Base-by-base conservation (phyloP, 148 eudicot species). In the Rheum nobile region DNA sequence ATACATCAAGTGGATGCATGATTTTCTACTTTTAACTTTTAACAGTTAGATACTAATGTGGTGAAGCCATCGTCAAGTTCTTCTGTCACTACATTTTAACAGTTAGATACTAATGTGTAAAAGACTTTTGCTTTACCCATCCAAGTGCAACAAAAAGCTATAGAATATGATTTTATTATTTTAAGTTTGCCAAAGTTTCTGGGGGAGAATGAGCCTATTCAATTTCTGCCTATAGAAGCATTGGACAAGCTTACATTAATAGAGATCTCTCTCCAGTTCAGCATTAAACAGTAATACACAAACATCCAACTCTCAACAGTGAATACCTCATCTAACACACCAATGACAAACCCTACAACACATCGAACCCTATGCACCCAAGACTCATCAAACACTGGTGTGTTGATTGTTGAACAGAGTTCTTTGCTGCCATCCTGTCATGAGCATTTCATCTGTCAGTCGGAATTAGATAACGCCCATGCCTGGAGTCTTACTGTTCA, bases 371-470 rank as follows among this genome's bases (percentile, higher is more conserved):
- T 57, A 57, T 22, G 16, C 67, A 57, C 17, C 67, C 22, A 65
- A 32, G 32, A 65, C 70, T 32, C 41, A 65, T 34, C 39, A 65
- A 65, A 34, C 70, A 65, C 39, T 31, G 70, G 11, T 34, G 70
- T 65, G 14, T 17, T 65, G 41, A 34, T 65, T 32, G 70, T 65
- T 32, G 70, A 17, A 34, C 70, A 65, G 32, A 32, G 39, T 19
- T 31, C 41, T 31, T 32, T 34, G 70, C 39, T 19, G 70, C 39
- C 41, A 32, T 17, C 41, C 9, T 1, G 22, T 6, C 70, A 65
- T 32, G 70, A 65, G 39, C 38, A 14, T 22, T 65, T 65, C 26
- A 59, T 59, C 70, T 65, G 70, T 65, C 70, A 65, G 39, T 16
- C 41, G 32, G 70, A 65, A 32, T 22, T 50, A 50, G 24, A 50